Conservation (phyloP, 2,329 filamentous ascomycete genomes). For the Trichoderma harzianum region DNA sequence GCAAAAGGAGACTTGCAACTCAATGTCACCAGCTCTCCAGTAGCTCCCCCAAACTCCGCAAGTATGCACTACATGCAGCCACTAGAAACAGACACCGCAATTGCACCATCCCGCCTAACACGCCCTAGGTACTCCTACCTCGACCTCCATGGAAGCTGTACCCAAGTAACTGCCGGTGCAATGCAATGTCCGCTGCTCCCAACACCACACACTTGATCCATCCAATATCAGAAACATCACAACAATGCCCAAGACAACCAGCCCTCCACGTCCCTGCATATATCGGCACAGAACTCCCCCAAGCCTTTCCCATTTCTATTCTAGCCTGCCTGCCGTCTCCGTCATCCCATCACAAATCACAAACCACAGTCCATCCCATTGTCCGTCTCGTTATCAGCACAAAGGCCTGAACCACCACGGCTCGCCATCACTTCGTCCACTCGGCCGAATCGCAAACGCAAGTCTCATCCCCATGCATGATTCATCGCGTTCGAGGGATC, state of each 20-base stretch:
- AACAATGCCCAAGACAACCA: background rate
- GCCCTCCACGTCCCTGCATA: background rate
- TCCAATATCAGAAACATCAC: background rate
- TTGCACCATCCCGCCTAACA: background rate
- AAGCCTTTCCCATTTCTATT: background rate
- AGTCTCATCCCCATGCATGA: background rate
- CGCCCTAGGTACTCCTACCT: background rate
- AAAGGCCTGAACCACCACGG: background rate
- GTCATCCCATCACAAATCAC: background rate
- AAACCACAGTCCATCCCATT: background rate
- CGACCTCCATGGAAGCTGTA: background rate
- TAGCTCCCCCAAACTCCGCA: background rate
- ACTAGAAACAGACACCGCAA: background rate
- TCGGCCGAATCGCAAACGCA: background rate
- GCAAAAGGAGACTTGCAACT: background rate
- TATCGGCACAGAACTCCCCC: background rate
- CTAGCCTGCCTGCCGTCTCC: background rate
- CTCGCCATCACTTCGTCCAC: background rate
- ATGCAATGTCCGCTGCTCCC: background rate
- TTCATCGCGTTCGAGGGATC: background rate
- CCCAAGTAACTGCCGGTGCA: background rate
- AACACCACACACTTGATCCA: background rate
- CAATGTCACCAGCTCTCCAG: background rate
- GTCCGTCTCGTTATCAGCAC: background rate
- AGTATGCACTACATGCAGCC: background rate